Percentiles rank a stretch among this genome's conserved stretches.
Conservation (phyloP, 2,329 filamentous ascomycete genomes). For the Cylindrodendrum hubeiense region DNA sequence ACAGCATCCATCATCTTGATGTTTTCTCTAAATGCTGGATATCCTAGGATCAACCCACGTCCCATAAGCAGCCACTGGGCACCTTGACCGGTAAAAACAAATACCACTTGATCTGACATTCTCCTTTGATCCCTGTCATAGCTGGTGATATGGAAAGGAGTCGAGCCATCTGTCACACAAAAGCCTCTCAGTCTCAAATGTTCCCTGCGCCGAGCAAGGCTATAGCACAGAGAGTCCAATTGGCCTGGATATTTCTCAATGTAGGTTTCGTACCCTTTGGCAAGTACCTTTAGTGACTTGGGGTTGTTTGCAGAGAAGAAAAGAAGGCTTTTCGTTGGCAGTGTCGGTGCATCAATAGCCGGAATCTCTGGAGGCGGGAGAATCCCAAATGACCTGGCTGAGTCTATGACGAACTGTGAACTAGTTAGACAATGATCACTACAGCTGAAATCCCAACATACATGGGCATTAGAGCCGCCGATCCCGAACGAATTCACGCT, state of each 20-base stretch:
- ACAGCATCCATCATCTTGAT: neutral
- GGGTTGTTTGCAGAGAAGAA: too few relatives aligned
- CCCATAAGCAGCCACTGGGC: slow-evolving; percentile 51
- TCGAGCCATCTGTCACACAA: neutral
- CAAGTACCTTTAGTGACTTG: too few relatives aligned
- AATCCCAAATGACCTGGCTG: too few relatives aligned
- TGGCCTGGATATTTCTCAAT: too few relatives aligned
- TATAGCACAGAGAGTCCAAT: too few relatives aligned
- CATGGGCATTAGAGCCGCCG: slow-evolving; percentile 53
- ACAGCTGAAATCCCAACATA: too few relatives aligned
- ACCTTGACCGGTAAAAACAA: slow-evolving; percentile 51
- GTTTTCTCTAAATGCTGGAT: neutral
- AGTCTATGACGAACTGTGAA: neutral
- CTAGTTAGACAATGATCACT: slow-evolving; percentile 26
- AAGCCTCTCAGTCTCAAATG: too few relatives aligned
- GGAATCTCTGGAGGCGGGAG: too few relatives aligned
- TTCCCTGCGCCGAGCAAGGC: too few relatives aligned
- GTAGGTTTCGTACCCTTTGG: too few relatives aligned
- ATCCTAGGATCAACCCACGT: slow-evolving; percentile 29
- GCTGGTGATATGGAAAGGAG: neutral
- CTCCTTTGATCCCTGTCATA: neutral
- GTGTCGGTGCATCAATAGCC: too few relatives aligned
- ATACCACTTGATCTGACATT: slow-evolving; percentile 1
- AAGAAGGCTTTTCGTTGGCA: too few relatives aligned
- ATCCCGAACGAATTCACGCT: slow-evolving; percentile 54